A percentile compares a stretch with the other conserved stretches of the same genome.
These are phyloP conservation scores for Cystobasidium onofrii DNA, from an alignment of 768 basidiomycete species.

Conservation along the genomic window DNA sequence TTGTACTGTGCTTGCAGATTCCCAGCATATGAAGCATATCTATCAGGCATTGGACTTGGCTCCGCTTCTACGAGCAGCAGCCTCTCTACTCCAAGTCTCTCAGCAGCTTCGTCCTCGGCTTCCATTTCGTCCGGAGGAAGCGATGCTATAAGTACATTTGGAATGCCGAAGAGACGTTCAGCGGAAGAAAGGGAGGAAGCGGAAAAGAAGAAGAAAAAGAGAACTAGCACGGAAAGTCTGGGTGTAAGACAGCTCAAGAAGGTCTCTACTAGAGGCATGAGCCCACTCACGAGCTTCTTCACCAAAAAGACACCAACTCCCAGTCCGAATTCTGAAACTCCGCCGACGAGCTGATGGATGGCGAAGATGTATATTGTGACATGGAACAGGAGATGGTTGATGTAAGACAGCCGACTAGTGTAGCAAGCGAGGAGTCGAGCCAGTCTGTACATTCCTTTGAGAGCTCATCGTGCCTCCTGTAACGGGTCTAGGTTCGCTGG, in stretches of 20 bases:
- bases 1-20: not conserved
- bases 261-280: constrained; percentile 21
- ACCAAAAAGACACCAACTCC: constrained; percentile 23
- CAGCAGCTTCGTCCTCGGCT: constrained; percentile 8
- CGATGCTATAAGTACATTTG: constrained; percentile 5
- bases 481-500: no score
- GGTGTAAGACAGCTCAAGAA: constrained; percentile 24
- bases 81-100: not conserved
- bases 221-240: not conserved
- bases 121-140: not conserved
- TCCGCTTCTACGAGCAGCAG: not conserved
- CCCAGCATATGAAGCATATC: constrained; percentile 11
- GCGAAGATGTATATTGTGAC: not conserved
- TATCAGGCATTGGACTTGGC: not conserved
- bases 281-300: constrained; percentile 27
- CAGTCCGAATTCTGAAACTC: not conserved
- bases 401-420: no score
- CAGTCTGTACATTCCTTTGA: no score
- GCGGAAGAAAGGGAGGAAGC: not conserved
- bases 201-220: constrained; percentile 11
- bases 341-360: not conserved
- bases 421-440: no score
- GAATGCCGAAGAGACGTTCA: constrained; percentile 12
- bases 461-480: no score
- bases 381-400: no score